phyloP scores from a whole-genome alignment of 345 rosid species.

The Boechera stricta region DNA sequence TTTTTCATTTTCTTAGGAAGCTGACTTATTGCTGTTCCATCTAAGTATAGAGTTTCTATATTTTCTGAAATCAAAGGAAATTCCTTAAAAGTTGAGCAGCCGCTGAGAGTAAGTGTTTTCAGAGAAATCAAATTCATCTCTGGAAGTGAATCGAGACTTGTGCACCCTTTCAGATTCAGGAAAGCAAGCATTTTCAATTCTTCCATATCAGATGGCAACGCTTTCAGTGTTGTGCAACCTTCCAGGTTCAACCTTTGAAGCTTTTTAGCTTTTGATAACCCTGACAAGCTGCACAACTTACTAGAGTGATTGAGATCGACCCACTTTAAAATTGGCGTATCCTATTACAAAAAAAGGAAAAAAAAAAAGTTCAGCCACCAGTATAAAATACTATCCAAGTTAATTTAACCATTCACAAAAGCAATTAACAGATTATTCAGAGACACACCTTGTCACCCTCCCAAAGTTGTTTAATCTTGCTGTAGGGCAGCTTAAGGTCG shows the following conservation, averaged over 20 bases:
- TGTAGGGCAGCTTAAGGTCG: constrained; percentile 17
- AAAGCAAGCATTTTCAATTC: constrained; percentile 12
- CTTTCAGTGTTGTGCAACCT: constrained; percentile 32
- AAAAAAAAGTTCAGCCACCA: background rate
- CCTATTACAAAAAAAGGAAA: constrained; percentile 31
- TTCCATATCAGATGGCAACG: background rate
- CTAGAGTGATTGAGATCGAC: constrained; percentile 33
- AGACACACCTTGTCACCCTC: constrained; percentile 28
- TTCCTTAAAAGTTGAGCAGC: constrained; percentile 30
- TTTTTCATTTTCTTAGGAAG: constrained; percentile 14
- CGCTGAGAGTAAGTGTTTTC: constrained; percentile 27
- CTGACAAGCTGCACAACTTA: constrained; percentile 31
- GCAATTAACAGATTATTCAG: background rate
- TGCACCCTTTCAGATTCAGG: constrained; percentile 37
- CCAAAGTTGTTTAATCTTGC: constrained; percentile 42
- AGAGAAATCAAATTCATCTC: background rate
- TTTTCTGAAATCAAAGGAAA: constrained; percentile 35
- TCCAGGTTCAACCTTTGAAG: constrained; percentile 38
- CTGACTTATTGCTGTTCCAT: constrained; percentile 30
- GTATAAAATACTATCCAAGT: background rate
- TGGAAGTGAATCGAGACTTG: constrained; percentile 17
- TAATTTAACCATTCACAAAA: background rate
- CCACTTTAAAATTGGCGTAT: constrained; percentile 13
- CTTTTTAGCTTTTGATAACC: constrained; percentile 27
- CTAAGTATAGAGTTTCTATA: constrained; percentile 17